Base-by-base conservation (phyloP, 805 yeast genomes). In the Hanseniaspora jakobsenii region DNA sequence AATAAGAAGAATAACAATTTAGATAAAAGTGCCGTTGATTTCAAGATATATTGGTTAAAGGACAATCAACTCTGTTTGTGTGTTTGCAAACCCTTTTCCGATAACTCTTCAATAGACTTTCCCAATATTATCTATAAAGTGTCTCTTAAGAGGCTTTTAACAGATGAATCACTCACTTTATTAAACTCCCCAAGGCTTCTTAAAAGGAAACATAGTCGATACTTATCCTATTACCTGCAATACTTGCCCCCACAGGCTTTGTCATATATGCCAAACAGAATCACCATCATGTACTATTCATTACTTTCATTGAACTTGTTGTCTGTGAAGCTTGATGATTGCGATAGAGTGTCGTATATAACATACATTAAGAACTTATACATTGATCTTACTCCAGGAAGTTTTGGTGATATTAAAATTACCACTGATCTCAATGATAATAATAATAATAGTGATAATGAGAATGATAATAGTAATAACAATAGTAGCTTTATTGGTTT, bases 181-280 rank as follows among this genome's bases (percentile, higher is more conserved):
- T 4, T 41, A 21, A 18, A 34, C n/a, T 34, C 38, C 13, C 34
- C 45, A n/a, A 21, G 17, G n/a, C 27, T 41, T 13, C 26, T 26
- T n/a, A 6, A 6, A 16, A 41, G 35, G 18, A 41, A 41, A 16
- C 45, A 41, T 6, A 26, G 23, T 6, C 21, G 24, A 10, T 41
- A 41, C 23, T 27, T 41, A 10, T 41, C 45, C 2, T 32, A 9
- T 21, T 21, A 32, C 13, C 7, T 28, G n/a, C 18, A 26, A 4
- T 41, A 28, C 17, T 22, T 41, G 6, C 45, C 45, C 4, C 14
- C 23, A 16, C 16, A 21, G n/a, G 39, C 39, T 8, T 34, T 23
- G 3, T 18, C 32, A 4, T 41, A 41, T 34, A 34, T 16, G 10
- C 45, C 45, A 28, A 41, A 41, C 21, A 41, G 45, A 35, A 17